phyloP scores from a whole-genome alignment of 2,329 filamentous ascomycete genomes.

The Aspergillus versicolor region DNA sequence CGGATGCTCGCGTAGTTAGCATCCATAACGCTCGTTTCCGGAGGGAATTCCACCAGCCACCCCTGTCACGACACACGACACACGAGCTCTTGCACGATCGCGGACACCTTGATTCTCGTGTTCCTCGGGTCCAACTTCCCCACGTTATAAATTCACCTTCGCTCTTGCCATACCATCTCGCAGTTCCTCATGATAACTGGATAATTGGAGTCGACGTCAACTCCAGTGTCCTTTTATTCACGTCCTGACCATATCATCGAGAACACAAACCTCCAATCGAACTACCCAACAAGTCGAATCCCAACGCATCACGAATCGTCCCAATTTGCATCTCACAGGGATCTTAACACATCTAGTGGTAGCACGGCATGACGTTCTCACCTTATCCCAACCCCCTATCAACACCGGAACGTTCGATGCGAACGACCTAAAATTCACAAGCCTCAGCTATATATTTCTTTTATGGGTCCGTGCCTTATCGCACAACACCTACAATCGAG shows the following conservation, averaged over 20 bases:
- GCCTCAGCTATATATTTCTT: neutral
- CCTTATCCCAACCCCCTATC: slow-evolving; percentile 16
- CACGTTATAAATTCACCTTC: neutral
- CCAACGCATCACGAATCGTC: neutral
- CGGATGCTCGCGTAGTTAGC: slow-evolving; percentile 4
- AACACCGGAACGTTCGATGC: slow-evolving; percentile 23
- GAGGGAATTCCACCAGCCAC: slow-evolving; percentile 28
- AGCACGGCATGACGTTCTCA: slow-evolving; percentile 31
- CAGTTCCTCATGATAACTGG: neutral
- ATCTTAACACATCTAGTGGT: neutral
- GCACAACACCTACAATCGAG: neutral
- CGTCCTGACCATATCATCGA: neutral
- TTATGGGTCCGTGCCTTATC: slow-evolving; percentile 3
- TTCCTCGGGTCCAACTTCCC: neutral
- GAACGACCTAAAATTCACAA: slow-evolving; percentile 14
- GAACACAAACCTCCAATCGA: neutral
- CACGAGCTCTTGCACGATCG: slow-evolving; percentile 5
- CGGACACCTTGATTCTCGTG: slow-evolving; percentile 7
- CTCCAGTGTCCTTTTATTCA: neutral
- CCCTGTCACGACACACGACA: slow-evolving; percentile 6
- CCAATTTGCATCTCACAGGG: neutral
- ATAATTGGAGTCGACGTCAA: neutral
- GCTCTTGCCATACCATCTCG: slow-evolving; percentile 1
- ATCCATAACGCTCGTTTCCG: slow-evolving; percentile 18
- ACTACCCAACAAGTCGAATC: neutral